Evolutionary conservation across 169 alveolate genomes (phyloP).

Genomic region (Cryptosporidium andersoni): DNA sequence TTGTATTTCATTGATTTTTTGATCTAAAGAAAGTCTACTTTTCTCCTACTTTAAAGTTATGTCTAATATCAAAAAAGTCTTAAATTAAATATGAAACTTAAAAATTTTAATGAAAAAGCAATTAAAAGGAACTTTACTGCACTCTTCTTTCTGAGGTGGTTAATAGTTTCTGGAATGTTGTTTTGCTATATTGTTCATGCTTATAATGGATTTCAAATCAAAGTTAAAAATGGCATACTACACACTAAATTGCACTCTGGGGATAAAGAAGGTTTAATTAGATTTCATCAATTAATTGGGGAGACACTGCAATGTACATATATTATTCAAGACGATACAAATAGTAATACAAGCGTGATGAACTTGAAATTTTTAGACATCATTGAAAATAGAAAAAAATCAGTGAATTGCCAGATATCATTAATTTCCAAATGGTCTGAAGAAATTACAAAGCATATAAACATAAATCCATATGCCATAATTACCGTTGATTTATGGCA

Average conservation of each 20-base stretch:
- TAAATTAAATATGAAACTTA: constrained; percentile 28
- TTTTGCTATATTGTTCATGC: constrained; percentile 6
- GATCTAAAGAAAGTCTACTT: constrained; percentile 35
- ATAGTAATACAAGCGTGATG: constrained; percentile 22
- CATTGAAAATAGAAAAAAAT: not conserved
- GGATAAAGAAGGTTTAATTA: constrained; percentile 24
- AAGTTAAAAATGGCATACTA: not conserved
- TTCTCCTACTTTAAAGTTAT: not conserved
- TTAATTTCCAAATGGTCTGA: constrained; percentile 2
- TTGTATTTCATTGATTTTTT: constrained; percentile 17
- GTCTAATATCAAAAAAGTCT: constrained; percentile 9
- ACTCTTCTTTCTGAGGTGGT: not conserved
- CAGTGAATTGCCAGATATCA: constrained; percentile 23
- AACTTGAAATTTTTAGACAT: constrained; percentile 12
- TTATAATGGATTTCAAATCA: not conserved
- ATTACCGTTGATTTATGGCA: no score
- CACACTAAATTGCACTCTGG: constrained; percentile 24
- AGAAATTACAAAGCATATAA: constrained; percentile 18
- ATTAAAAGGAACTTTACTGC: not conserved
- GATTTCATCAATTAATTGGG: constrained; percentile 50
- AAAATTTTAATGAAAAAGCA: not conserved
- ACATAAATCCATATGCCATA: not conserved
- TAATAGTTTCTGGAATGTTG: not conserved
- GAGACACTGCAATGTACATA: constrained; percentile 59
- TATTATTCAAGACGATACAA: constrained; percentile 1